A percentile compares a stretch with the other conserved stretches of the same genome.
Conservation (phyloP, 441 rosid species). For the Populus trichocarpa region DNA sequence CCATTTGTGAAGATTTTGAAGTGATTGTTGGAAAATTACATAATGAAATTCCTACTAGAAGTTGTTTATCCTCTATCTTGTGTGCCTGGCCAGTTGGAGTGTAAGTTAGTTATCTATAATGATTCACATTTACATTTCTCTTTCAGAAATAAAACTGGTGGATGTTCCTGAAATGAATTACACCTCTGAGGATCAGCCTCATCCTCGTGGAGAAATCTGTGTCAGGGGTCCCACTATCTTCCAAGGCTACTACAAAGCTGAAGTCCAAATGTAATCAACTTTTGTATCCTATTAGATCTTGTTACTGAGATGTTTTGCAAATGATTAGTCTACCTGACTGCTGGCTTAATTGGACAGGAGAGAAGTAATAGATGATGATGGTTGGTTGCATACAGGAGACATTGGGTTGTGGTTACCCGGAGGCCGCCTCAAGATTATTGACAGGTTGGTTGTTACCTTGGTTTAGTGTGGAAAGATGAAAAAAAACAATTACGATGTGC, state of each 20-base stretch:
- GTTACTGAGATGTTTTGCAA: slow-evolving; percentile 9
- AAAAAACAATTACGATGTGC: background rate
- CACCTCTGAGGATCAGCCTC: slow-evolving; percentile 77
- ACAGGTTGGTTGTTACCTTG: slow-evolving; percentile 45
- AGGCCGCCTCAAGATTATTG: slow-evolving; percentile 95
- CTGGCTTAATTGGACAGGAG: slow-evolving; percentile 46
- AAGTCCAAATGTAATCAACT: slow-evolving; percentile 68
- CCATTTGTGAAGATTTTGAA: too few species aligned
- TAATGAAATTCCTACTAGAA: too few species aligned
- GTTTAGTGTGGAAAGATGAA: background rate
- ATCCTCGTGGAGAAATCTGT: slow-evolving; percentile 98
- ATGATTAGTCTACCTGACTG: slow-evolving; percentile 13
- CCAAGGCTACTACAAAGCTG: slow-evolving; percentile 86
- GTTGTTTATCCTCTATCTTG: background rate
- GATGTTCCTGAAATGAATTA: slow-evolving; percentile 99
- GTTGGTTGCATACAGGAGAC: slow-evolving; percentile 97
- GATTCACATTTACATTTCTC: background rate
- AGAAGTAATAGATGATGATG: slow-evolving; percentile 85
- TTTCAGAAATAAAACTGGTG: slow-evolving; percentile 89
- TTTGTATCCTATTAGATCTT: slow-evolving; percentile 13
- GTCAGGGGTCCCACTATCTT: slow-evolving; percentile 92
- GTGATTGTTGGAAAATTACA: too few species aligned
- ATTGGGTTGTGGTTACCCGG: slow-evolving; percentile 90
- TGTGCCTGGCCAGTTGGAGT: background rate
- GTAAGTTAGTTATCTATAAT: background rate